Conservation (phyloP, 805 yeast genomes). For the Barnettozyma siamensis region DNA sequence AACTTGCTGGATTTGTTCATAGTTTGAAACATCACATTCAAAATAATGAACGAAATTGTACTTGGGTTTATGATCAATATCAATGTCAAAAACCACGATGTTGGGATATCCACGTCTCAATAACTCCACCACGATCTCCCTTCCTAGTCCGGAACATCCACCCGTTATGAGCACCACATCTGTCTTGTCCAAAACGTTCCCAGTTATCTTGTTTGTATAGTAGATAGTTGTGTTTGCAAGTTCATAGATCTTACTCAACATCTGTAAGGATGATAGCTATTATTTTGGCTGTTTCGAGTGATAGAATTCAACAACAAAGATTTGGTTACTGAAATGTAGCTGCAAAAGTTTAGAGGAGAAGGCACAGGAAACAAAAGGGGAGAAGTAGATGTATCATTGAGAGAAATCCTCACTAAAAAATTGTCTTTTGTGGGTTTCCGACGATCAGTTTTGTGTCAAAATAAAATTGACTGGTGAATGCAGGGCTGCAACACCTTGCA, state of each 20-base stretch:
- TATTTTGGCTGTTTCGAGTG: no score
- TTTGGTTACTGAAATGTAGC: no score
- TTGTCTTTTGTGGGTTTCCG: no score
- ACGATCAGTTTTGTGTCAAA: no score
- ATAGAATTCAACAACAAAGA: no score
- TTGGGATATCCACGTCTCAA: conserved; percentile 34
- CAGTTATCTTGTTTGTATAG: conserved; percentile 33
- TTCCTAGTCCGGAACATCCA: conserved; percentile 76
- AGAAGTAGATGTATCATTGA: no score
- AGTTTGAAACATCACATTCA: conserved; percentile 64
- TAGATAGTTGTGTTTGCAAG: conserved; percentile 2
- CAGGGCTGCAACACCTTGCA: no score
- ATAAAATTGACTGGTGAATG: no score
- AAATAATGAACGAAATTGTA: conserved; percentile 41
- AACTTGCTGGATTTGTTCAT: conserved; percentile 36
- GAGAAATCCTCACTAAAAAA: no score
- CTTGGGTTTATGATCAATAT: conserved; percentile 21
- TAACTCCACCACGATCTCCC: conserved; percentile 47
- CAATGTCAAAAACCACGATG: conserved; percentile 65
- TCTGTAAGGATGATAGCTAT: neutral
- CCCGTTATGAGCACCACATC: conserved; percentile 81
- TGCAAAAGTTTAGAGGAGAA: neutral
- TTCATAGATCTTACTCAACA: conserved; percentile 4
- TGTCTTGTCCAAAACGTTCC: conserved; percentile 46
- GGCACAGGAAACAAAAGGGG: no score